Percentiles rank a stretch among this genome's conserved stretches.
Conservation (phyloP, 352 stramenopile species). For the Pythium graminicola region DNA sequence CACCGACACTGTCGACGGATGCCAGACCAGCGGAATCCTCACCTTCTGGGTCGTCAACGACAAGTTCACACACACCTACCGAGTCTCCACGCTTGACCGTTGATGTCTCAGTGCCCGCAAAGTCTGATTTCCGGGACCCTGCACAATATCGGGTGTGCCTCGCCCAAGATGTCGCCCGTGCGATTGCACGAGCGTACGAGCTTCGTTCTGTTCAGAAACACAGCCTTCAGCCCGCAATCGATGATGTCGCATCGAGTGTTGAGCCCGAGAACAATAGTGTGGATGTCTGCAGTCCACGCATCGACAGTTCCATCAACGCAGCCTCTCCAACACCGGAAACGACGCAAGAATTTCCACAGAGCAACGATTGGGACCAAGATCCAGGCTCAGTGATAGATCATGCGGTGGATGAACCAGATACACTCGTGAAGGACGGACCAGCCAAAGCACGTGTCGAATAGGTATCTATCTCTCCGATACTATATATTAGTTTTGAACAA, state of each 20-base stretch:
- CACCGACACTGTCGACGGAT: too few relatives aligned
- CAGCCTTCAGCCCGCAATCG: conserved; percentile 11
- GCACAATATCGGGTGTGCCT: conserved; percentile 24
- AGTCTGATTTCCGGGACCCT: conserved; percentile 13
- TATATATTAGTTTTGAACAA: background rate
- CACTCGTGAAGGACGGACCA: too few relatives aligned
- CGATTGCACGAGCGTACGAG: conserved; percentile 31
- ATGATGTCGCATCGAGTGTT: too few relatives aligned
- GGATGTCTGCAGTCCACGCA: background rate
- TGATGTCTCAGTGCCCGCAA: conserved; percentile 7
- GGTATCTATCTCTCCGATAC: background rate
- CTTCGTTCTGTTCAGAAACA: conserved; percentile 14
- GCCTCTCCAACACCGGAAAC: too few relatives aligned
- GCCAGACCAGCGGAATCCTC: background rate
- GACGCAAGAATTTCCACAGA: conserved; percentile 16
- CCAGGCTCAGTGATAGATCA: background rate
- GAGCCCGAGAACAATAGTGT: conserved; percentile 37
- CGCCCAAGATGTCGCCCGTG: conserved; percentile 38
- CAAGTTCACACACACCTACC: background rate
- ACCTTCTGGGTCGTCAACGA: background rate
- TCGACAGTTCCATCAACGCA: too few relatives aligned
- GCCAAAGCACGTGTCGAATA: too few relatives aligned
- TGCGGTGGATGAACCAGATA: background rate
- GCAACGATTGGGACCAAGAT: conserved; percentile 23
- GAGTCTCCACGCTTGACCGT: conserved; percentile 11